Percentiles rank a stretch among this genome's conserved stretches.
Conservation (phyloP, 495 filamentous ascomycete genomes). For the Poronia punctata region DNA sequence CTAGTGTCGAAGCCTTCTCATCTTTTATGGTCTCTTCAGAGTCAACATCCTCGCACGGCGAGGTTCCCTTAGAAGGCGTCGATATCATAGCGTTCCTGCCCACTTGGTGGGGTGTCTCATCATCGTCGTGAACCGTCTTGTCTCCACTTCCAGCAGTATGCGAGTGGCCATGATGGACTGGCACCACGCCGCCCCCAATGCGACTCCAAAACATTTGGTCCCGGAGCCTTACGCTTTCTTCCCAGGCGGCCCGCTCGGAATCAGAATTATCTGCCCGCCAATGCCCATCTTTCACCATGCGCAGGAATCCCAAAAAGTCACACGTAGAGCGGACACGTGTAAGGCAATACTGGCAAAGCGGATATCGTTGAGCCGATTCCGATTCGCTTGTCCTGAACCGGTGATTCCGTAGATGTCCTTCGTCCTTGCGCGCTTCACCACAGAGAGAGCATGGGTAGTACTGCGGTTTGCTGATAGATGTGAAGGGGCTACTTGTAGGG, state of each 20-base stretch:
- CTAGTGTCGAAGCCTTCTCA: constrained; percentile 5
- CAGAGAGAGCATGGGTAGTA: constrained; percentile 78
- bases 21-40: constrained; percentile 6
- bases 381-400: constrained; percentile 82
- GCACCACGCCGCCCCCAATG: constrained; percentile 82
- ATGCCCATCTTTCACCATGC: constrained; percentile 83
- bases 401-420: constrained; percentile 68
- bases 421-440: constrained; percentile 67
- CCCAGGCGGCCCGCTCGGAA: constrained; percentile 80
- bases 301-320: constrained; percentile 84
- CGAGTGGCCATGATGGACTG: constrained; percentile 37
- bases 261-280: constrained; percentile 72
- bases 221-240: constrained; percentile 78
- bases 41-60: constrained; percentile 9
- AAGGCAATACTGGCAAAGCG: constrained; percentile 85
- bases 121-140: constrained; percentile 11
- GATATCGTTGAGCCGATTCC: constrained; percentile 76
- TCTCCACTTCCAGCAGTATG: constrained; percentile 16
- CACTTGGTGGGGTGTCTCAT: constrained; percentile 9
- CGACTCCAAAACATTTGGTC: constrained; percentile 96
- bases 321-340: constrained; percentile 77
- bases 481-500: constrained; percentile 42
- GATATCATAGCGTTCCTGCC: constrained; percentile 4
- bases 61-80: not conserved
- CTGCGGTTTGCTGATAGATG: constrained; percentile 50